Evolutionary conservation across 176 grass and related monocot species (phyloP), one percentile per base, ranked within the genome.

Genomic region (Oryza glaberrima): DNA sequence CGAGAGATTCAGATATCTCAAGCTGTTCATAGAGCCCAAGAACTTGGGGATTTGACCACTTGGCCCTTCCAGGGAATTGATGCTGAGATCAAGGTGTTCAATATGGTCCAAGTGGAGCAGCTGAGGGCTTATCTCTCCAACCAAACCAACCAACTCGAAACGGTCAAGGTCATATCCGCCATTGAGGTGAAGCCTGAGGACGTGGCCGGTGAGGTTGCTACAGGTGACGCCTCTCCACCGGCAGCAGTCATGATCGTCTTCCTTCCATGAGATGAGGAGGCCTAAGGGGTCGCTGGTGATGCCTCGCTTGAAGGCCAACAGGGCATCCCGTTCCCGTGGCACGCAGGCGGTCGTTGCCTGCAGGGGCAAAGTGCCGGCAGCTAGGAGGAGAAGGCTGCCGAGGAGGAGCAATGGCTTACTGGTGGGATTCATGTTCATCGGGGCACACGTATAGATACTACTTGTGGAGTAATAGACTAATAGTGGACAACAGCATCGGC

Each of bases 1-100:
- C 1, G 63, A 77, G 28, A 89, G 74, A 23, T 89, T 49, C 4
- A 89, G 68, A 80, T 79, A 79, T 30, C n/a, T 72, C 17, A 89
- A 26, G 48, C 49, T 84, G 11, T 40, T 64, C 3, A 89, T 6
- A 11, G 44, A 58, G 15, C 73, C 87, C 9, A 88, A 40, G 47
- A 78, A 83, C 16, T 73, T 34, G 11, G 72, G 63, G 9, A 88
- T 12, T 40, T 4, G 61, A 26, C 67, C 14, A 2, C 19, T 65
- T 11, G 60, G 41, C 2, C 65, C 58, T 9, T 16, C 5, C 6
- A 83, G 23, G 2, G 23, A 10, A 22, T 73, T 68, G 0, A 0
- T 0, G 7, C 86, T 73, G 5, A 88, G 73, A 67, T 84, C 73
- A 40, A 88, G 86, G 70, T 79, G 78, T 14, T 45, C 4, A 0